Base-by-base conservation (phyloP, 208 protist genomes). In the Trypanosoma cruzi region DNA sequence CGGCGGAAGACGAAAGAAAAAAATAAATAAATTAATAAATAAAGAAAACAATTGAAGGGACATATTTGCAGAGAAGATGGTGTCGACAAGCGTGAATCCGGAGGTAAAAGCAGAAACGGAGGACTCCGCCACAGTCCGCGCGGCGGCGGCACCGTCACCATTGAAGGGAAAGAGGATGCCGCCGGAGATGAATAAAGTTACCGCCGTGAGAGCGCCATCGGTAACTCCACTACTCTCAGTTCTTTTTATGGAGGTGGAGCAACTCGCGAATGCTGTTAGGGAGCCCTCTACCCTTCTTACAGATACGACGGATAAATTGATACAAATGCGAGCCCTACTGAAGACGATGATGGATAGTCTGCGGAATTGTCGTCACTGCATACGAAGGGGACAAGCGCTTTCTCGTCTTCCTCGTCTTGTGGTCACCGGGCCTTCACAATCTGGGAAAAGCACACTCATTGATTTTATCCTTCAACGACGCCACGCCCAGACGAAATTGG, bases 301-400 rank as follows among this genome's bases (percentile, higher is more conserved):
- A 13, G 84, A 84, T 10, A 65, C 71, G 16, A 89, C 84, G n/a
- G 89, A 95, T 65, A 77, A 84, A 28, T 50, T 77, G 0, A 22
- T 92, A 18, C 77, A 61, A 0, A 61, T 95, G 42, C 78, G 84
- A 13, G 67, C 29, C 2, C 42, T 75, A 5, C 79, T 95, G 7
- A 40, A 54, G 8, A 68, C 44, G 14, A 46, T 89, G 24, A n/a
- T 77, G 13, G 80, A 90, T 28, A 64, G 74, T 64, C 59, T 88
- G 18, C 63, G 54, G 11, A 55, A 37, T 22, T 32, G 34, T 31
- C 22, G 52, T 56, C 16, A 29, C 22, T 13, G 42, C 34, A 29
- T 36, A 36, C 36, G 26, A 36, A 34, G 36, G 28, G 36, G 32
- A n/a, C 29, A 40, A 1, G 2, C 55, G n/a, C 6, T 22, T 7